Evolutionary conservation across 140 eudicot species (phyloP), one percentile per base, ranked within the genome.

Genomic region (Eryngium alpinum): DNA sequence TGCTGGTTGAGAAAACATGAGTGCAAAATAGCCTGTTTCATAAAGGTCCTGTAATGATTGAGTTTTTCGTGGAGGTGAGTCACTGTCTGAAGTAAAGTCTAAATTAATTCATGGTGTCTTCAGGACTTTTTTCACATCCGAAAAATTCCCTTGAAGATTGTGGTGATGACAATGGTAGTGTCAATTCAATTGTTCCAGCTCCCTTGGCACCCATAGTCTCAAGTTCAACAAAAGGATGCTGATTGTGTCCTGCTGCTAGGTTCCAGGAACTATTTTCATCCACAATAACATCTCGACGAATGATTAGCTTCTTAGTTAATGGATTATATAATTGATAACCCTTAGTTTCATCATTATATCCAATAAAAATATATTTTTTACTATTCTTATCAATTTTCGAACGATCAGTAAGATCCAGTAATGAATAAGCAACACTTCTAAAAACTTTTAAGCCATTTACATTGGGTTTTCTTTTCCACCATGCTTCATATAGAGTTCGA

Each of bases 371-470:
- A 56, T 24, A 56, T 56, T 56, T 56, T 56, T 56, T 24, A 15
- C 62, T 56, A 3, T 56, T 56, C 62, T 56, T 56, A 6, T 13
- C 62, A 9, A 56, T 19, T 56, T 56, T 56, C 19, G 22, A 56
- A 5, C 62, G 62, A 56, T 19, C 6, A 56, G 2, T 56, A 4
- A 24, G 22, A 56, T 56, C 22, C 10, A 56, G 22, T 56, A 56
- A 56, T 56, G 62, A 56, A 56, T 56, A 56, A 56, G 22, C 62
- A 11, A 56, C 69, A 32, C 83, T 69, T 9, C 86, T 75, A 79
- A 79, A 84, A 28, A 83, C 27, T 24, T 75, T 49, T 57, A 83
- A 70, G 17, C 71, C 67, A 10, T 75, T 83, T 83, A 78, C 74
- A 24, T 32, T 51, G 16, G 83, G 80, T 59, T 71, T 70, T 14